Conservation (phyloP, 108 stramenopile species). For the Skeletonema potamos region DNA sequence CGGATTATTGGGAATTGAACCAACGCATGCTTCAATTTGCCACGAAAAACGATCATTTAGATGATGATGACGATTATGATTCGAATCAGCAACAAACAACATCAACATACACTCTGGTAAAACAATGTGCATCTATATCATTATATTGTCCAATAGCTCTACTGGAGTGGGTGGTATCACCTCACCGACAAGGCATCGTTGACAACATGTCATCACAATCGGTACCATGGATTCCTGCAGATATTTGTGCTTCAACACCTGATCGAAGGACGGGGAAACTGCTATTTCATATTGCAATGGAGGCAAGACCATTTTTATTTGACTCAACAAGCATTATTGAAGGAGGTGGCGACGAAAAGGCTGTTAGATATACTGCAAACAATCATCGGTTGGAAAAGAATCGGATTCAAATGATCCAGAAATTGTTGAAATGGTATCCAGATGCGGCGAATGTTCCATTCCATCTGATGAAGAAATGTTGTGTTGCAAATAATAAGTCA, state of each 20-base stretch:
- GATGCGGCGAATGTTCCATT: conserved; percentile 13
- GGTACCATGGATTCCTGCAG: conserved; percentile 2
- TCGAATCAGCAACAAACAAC: not conserved
- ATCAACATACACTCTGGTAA: not conserved
- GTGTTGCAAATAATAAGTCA: not conserved
- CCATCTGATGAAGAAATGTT: not conserved
- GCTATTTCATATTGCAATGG: conserved; percentile 31
- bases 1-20: conserved; percentile 14
- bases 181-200: not conserved
- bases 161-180: conserved; percentile 20
- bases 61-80: not conserved
- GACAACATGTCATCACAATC: not conserved
- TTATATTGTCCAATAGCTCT: conserved; percentile 18
- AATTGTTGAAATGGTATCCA: conserved; percentile 23
- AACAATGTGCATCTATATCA: conserved; percentile 2
- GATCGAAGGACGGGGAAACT: conserved; percentile 9
- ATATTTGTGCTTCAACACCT: conserved; percentile 13
- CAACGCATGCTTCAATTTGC: conserved; percentile 21
- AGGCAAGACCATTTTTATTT: not conserved
- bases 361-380: not conserved
- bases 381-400: conserved; percentile 18
- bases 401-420: conserved; percentile 8
- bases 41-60: not conserved
- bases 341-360: not conserved
- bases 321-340: not conserved